Evolutionary conservation across 108 stramenopile species (phyloP).

Genomic region (Chaetoceros muelleri): DNA sequence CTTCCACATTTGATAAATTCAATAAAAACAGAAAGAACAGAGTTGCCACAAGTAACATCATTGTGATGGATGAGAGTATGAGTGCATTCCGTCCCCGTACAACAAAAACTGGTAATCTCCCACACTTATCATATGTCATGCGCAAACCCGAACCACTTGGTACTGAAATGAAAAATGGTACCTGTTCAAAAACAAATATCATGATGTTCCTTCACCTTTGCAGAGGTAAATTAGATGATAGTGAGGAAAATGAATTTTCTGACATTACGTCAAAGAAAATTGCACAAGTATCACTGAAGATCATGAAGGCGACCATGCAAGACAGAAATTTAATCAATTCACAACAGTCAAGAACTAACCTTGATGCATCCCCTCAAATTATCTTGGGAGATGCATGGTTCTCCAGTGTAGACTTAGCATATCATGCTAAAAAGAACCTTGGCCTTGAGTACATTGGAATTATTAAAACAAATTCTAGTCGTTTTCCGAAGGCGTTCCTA

Average conservation of each 20-base stretch:
- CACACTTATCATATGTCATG: not conserved
- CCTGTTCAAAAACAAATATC: not conserved
- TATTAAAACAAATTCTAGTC: not conserved
- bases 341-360: not conserved
- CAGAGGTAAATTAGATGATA: not conserved
- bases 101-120: conserved; percentile 1
- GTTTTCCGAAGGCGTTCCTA: not conserved
- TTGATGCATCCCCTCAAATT: not conserved
- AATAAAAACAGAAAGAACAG: not conserved
- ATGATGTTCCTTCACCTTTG: not conserved
- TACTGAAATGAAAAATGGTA: not conserved
- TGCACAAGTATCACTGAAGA: not conserved
- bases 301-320: not conserved
- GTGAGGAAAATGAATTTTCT: too few species aligned
- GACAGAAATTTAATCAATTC: not conserved
- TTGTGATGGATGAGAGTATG: conserved; percentile 1
- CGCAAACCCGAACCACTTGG: conserved; percentile 6
- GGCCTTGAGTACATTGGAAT: too few species aligned
- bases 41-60: not conserved
- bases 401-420: not conserved
- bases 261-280: not conserved
- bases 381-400: not conserved
- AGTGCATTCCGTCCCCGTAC: not conserved
- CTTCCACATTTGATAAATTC: not conserved
- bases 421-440: not conserved